These are phyloP conservation scores for Ajuga chamaepitys DNA, from an alignment of 257 asterid species.

Conservation along the genomic window DNA sequence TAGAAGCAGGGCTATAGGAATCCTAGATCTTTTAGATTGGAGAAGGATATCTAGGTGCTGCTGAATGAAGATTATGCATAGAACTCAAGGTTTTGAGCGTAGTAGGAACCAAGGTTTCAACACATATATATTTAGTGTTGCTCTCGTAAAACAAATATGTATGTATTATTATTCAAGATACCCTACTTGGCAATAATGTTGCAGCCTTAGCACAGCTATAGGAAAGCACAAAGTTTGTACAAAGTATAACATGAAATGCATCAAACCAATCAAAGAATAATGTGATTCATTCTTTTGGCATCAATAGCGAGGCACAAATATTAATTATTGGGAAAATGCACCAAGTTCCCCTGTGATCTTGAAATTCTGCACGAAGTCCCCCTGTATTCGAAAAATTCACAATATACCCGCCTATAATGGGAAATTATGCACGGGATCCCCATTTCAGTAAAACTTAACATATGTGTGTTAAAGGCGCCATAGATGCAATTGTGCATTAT, in stretches of 20 bases:
- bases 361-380: no score
- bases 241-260: not conserved
- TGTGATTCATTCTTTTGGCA: not conserved
- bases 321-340: no score
- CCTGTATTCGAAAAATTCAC: no score
- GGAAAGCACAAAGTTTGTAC: not conserved
- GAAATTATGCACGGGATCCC: no score
- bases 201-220: not conserved
- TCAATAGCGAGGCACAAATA: no score
- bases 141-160: not conserved
- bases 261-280: not conserved
- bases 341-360: no score
- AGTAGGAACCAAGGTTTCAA: no score
- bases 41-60: not conserved
- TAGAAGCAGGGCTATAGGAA: not conserved
- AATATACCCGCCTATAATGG: no score
- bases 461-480: no score
- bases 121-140: no score
- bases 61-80: constrained; percentile 3
- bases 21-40: not conserved
- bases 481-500: no score
- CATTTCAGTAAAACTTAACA: no score
- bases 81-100: not conserved
- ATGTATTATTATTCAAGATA: not conserved
- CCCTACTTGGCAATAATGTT: not conserved